Base-by-base conservation (phyloP, 148 eudicot species). In the Selenicereus undatus region DNA sequence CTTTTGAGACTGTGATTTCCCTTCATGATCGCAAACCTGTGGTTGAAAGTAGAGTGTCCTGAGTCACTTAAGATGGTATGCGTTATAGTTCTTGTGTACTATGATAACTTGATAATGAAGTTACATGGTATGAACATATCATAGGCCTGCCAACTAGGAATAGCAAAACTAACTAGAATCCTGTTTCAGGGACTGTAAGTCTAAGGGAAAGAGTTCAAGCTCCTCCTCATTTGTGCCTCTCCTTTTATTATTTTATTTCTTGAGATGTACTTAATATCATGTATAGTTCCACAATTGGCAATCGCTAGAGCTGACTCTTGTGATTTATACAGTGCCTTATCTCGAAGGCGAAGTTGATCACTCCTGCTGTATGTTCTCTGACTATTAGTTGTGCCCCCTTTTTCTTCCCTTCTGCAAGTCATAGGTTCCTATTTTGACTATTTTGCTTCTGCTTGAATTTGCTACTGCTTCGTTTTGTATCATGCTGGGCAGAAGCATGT, bases 1-100 rank as follows among this genome's bases (percentile, higher is more conserved):
- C 95, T 81, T 95, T 93, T 76, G 97, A 93, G 83, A 86, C 89
- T 26, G 86, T 93, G 42, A 87, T 91, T 83, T 86, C 88, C 24
- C 88, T 88, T 32, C 89, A 76, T 56, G 91, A 88, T 81, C 87
- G 75, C 79, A 90, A 87, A 78, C 76, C 86, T 76, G 24, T 80
- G 71, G 85, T 86, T 4, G 86, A 82, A 56, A 72, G 79, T 81
- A 74, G 73, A 73, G 85, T 85, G 54, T 66, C 75, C 77, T 87
- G 83, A 87, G 69, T 26, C 48, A 75, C 79, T 58, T 39, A 75
- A 75, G 27, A 62, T 78, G 80, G 84, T 75, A 77, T 24, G 82
- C 68, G 24, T 73, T 71, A 71, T 79, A 81, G 84, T 50, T 81
- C 30, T 27, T 79, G 50, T 81, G 2, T 13, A 8, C 73, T 76